These are phyloP conservation scores for Dendrobium catenatum DNA, from an alignment of 106 monocot species.

Conservation along the genomic window DNA sequence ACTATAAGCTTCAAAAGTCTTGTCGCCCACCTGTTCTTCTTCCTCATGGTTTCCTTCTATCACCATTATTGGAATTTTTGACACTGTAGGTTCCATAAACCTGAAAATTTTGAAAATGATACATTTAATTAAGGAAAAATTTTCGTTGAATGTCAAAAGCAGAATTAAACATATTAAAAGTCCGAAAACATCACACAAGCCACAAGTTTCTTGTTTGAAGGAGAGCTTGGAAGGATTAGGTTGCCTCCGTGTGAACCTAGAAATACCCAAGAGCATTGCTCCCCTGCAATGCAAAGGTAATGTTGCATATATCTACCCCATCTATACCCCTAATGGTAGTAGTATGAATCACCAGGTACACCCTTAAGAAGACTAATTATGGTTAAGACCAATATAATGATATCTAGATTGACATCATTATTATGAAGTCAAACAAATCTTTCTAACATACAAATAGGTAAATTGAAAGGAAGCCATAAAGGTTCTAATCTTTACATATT, in stretches of 20 bases:
- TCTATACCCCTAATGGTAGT: background rate
- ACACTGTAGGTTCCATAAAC: constrained; percentile 74
- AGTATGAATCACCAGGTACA: background rate
- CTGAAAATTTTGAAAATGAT: constrained; percentile 17
- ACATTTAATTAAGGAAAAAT: background rate
- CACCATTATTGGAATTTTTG: constrained; percentile 71
- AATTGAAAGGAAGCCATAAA: background rate
- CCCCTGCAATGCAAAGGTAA: background rate
- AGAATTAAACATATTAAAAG: background rate
- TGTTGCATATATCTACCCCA: background rate
- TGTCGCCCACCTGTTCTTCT: constrained; percentile 54
- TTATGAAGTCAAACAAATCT: background rate
- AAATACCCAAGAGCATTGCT: background rate
- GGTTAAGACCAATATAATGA: background rate
- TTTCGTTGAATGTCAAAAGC: background rate
- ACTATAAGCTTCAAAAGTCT: constrained; percentile 67
- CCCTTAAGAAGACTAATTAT: background rate
- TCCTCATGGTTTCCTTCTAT: constrained; percentile 94
- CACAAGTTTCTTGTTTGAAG: background rate
- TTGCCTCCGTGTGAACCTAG: background rate
- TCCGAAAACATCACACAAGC: background rate
- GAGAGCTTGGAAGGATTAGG: background rate
- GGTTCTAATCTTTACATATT: background rate
- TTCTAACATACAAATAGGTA: background rate
- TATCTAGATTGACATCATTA: background rate